Base-by-base conservation (phyloP, 345 rosid species). In the Gossypium thurberi region DNA sequence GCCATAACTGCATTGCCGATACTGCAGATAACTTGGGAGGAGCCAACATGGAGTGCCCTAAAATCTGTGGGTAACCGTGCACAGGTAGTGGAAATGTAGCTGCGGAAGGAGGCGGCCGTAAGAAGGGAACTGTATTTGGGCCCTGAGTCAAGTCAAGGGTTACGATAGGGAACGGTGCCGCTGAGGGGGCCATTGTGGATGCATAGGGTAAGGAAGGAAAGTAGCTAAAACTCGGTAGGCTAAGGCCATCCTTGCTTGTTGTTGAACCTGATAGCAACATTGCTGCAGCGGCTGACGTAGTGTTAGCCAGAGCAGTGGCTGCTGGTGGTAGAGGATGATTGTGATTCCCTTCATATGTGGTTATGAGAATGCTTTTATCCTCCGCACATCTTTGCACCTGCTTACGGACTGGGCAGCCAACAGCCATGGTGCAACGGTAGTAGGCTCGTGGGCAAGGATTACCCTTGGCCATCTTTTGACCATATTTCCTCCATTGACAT, bases 341-440 rank as follows among this genome's bases (percentile, higher is more conserved):
- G 75, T 95, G 99, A 77, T 88, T 87, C 46, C 98, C 99, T 85
- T 95, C 99, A 59, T 95, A 92, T 44, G 98, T 95, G 73, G 99
- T 92, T 23, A 82, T 86, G 25, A 95, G 85, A 64, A 95, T 84
- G 37, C 83, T 83, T 79, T 80, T 92, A 74, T 95, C 99, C 47
- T 89, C 92, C 1, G 94, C 90, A 43, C 98, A 89, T 88, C 98
- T 76, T 82, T 95, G 99, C 72, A 95, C 98, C 85, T 87, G 94
- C 76, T 91, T 91, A 71, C 97, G 94, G 53, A 89, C 97, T 7
- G 97, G 97, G 63, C 94, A 91, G 60, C 92, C 97, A 17, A 84
- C 78, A 7, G 92, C 91, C 97, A 91, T 89, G 72, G 91, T 91
- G 81, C 97, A 91, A 46, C 97, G 87, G 70, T 91, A 91, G 67